Base-by-base conservation (phyloP, 225 moss, liverwort and hornwort genomes). In the Marchantia paleacea region DNA sequence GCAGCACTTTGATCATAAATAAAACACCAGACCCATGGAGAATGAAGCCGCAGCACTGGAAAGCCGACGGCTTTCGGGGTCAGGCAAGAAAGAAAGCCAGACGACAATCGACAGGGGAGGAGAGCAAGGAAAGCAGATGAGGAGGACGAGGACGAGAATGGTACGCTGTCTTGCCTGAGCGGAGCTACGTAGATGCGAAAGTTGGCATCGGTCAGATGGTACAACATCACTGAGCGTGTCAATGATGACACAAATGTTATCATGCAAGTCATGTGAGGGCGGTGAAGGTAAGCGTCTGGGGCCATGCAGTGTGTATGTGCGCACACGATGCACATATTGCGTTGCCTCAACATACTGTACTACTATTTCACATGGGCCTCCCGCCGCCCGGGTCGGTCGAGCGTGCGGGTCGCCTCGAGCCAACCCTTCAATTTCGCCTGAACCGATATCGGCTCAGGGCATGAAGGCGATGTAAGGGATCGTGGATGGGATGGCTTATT, bases 231-330 rank as follows among this genome's bases (percentile, higher is more conserved):
- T 50, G 72, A 72, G 72, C 50, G 72, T 72, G 72, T 47, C 50
- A 72, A 72, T 72, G 72, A 72, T 72, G 72, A 52, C 50, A 72
- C 72, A 19, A 11, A 51, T 52, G 49, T 72, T 72, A 72, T 72
- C 72, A 72, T 72, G 72, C 51, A 31, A 72, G 48, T 24, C 72
- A 72, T 72, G 72, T 72, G 72, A 72, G 50, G 72, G 72, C 49
- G 72, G 66, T 19, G n/a, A 24, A 28, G 24, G 66, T 57, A 9
- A 30, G 51, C 20, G 72, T n/a, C 50, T 72, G 39, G 72, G 72
- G 10, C 72, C 72, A 72, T 72, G 50, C 72, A 72, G 72, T 52
- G 20, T 19, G 13, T 39, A 31, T 48, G n/a, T 24, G 58, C 3
- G 15, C 3, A 58, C 7, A 47, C 70, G 14, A 68, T 30, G 30